phyloP scores from a whole-genome alignment of 2,329 filamentous ascomycete species.

The Phialemoniopsis sp. region DNA sequence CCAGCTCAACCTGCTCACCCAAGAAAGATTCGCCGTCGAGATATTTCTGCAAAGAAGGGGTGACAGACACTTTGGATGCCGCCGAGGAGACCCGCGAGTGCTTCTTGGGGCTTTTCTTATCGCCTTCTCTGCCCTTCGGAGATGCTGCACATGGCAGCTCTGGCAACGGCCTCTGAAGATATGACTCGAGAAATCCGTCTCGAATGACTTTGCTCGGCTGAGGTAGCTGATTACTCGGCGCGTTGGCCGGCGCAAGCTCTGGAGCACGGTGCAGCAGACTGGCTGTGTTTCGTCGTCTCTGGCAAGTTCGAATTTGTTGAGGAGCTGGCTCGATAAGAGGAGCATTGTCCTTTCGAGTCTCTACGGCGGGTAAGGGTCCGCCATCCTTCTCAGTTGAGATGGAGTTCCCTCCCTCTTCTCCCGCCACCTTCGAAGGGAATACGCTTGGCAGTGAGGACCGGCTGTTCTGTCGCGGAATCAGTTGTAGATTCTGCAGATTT shows the following conservation, averaged over 20 bases:
- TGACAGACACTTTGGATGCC: conserved; percentile 10
- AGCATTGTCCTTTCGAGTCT: background rate
- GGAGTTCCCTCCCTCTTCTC: too few species aligned
- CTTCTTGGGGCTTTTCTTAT: conserved; percentile 41
- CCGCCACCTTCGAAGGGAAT: too few species aligned
- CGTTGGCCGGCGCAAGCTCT: conserved; percentile 23
- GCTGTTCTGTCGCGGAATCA: conserved; percentile 29
- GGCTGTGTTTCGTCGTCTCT: conserved; percentile 8
- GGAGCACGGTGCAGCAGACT: conserved; percentile 16
- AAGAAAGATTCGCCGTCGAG: conserved; percentile 3
- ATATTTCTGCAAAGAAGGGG: conserved; percentile 6
- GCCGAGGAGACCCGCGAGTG: background rate
- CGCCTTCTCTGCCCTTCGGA: conserved; percentile 68
- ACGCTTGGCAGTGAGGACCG: conserved; percentile 2
- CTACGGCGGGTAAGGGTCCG: background rate
- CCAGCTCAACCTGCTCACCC: conserved; percentile 4
- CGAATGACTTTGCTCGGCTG: conserved; percentile 24
- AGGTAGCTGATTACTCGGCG: conserved; percentile 11
- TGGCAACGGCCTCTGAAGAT: conserved; percentile 21
- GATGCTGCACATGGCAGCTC: conserved; percentile 26
- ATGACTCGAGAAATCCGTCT: conserved; percentile 14
- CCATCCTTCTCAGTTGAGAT: background rate
- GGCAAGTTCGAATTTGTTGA: conserved; percentile 3
- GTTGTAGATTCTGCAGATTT: conserved; percentile 40
- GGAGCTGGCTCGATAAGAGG: too few species aligned